phyloP scores from a whole-genome alignment of 208 protist genomes.

The Trypanosoma cruzi region DNA sequence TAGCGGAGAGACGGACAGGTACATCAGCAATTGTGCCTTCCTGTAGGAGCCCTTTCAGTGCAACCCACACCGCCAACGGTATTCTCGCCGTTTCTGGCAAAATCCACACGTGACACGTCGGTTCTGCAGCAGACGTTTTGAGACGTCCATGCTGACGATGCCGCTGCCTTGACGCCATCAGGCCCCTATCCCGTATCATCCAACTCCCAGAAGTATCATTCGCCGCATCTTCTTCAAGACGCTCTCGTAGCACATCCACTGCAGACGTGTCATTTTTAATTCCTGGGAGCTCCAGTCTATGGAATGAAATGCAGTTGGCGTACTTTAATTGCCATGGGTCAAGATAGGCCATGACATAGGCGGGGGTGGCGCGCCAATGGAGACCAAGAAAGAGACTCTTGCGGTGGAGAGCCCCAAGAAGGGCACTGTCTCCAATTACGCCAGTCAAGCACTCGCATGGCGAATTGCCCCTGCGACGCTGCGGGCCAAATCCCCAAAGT shows the following conservation, averaged over 20 bases:
- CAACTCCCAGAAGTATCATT: background rate
- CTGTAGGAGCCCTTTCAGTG: background rate
- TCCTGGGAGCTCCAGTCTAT: background rate
- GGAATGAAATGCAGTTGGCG: constrained; percentile 1
- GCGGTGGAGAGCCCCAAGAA: background rate
- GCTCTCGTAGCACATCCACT: background rate
- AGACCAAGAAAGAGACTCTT: constrained; percentile 11
- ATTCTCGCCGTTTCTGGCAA: background rate
- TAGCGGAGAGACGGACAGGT: background rate
- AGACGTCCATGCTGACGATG: too few species aligned
- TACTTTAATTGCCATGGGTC: constrained; percentile 20
- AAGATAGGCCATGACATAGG: background rate
- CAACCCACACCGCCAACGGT: background rate
- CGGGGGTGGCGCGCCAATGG: background rate
- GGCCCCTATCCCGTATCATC: background rate
- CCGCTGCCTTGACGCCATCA: background rate
- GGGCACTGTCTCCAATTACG: background rate
- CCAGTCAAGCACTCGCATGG: constrained; percentile 15
- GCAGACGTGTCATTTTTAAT: background rate
- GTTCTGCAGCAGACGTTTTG: background rate
- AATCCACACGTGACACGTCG: constrained; percentile 14
- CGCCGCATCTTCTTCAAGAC: background rate
- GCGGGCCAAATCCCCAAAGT: background rate
- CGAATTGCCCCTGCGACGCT: background rate
- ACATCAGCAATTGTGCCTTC: constrained; percentile 8